Percentiles rank a stretch among this genome's conserved stretches.
phyloP scores from a whole-genome alignment of 163 green algal genomes.

The Scenedesmus sp. region DNA sequence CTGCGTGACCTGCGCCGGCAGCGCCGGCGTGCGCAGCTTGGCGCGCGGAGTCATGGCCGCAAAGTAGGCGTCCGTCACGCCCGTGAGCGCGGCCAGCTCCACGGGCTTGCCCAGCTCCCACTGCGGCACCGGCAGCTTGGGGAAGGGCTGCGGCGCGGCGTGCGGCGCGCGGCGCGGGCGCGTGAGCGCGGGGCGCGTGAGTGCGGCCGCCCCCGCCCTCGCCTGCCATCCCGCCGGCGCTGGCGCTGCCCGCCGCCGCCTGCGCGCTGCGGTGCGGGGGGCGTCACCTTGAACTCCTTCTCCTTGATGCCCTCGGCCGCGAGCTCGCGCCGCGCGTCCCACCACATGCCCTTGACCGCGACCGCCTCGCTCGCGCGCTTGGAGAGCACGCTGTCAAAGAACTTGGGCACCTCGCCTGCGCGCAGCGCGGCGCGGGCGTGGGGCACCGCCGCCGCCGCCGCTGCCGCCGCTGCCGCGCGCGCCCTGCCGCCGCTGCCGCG shows the following conservation, averaged over 20 bases:
- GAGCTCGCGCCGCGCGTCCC: constrained; percentile 54
- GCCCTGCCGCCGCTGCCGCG: constrained; percentile 3
- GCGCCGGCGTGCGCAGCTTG: constrained; percentile 56
- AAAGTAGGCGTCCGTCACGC: constrained; percentile 61
- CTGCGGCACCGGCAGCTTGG: constrained; percentile 55
- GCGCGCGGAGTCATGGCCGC: constrained; percentile 55
- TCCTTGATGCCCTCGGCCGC: constrained; percentile 49
- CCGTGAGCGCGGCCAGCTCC: constrained; percentile 50
- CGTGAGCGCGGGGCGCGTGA: no score
- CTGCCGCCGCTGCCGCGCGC: neutral
- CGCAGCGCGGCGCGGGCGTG: neutral
- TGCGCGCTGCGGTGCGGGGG: constrained; percentile 1
- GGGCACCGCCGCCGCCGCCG: neutral
- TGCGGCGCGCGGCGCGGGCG: no score
- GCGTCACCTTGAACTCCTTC: constrained; percentile 38
- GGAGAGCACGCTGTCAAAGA: constrained; percentile 69
- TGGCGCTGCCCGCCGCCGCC: neutral
- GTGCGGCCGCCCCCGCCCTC: no score
- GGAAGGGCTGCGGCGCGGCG: constrained; percentile 52
- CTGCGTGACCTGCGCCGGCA: constrained; percentile 44
- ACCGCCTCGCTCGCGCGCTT: constrained; percentile 42
- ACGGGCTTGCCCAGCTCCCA: constrained; percentile 62
- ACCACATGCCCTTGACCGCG: constrained; percentile 61
- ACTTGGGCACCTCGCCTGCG: constrained; percentile 65
- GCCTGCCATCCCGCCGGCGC: constrained; percentile 2